Conservation (phyloP, 768 basidiomycete genomes). For the Suillus ampliporus region DNA sequence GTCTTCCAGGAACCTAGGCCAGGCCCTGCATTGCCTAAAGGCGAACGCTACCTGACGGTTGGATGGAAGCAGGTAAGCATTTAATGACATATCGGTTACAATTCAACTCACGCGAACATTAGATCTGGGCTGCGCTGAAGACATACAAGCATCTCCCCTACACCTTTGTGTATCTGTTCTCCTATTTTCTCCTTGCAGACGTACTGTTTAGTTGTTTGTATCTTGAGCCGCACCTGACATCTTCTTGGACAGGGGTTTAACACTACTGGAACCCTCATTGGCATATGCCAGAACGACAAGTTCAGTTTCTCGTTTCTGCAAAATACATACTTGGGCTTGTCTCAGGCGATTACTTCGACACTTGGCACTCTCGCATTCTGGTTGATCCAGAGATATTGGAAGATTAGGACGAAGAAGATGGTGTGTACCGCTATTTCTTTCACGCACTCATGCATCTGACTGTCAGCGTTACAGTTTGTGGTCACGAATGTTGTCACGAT, state of each 20-base stretch:
- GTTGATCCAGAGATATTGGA: slow-evolving; percentile 83
- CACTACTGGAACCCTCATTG: slow-evolving; percentile 76
- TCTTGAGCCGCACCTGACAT: background rate
- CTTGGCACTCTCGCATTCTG: slow-evolving; percentile 77
- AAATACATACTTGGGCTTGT: slow-evolving; percentile 77
- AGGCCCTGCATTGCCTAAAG: slow-evolving; percentile 78
- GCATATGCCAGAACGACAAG: slow-evolving; percentile 81
- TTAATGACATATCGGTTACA: background rate
- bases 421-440: slow-evolving; percentile 40
- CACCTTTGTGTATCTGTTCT: slow-evolving; percentile 80
- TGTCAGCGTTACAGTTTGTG: slow-evolving; percentile 55
- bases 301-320: slow-evolving; percentile 83
- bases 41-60: slow-evolving; percentile 77
- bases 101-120: slow-evolving; percentile 28
- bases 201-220: slow-evolving; percentile 44
- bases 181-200: slow-evolving; percentile 81
- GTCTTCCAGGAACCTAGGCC: slow-evolving; percentile 84
- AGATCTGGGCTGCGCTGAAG: slow-evolving; percentile 80
- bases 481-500: slow-evolving; percentile 80
- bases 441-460: slow-evolving; percentile 21
- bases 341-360: slow-evolving; percentile 78
- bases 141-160: slow-evolving; percentile 80
- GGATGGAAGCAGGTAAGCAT: slow-evolving; percentile 79
- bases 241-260: slow-evolving; percentile 66
- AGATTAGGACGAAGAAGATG: slow-evolving; percentile 83